Evolutionary conservation across 1,284 basidiomycete genomes (phyloP).

Genomic region (Amylostereum chailletii): DNA sequence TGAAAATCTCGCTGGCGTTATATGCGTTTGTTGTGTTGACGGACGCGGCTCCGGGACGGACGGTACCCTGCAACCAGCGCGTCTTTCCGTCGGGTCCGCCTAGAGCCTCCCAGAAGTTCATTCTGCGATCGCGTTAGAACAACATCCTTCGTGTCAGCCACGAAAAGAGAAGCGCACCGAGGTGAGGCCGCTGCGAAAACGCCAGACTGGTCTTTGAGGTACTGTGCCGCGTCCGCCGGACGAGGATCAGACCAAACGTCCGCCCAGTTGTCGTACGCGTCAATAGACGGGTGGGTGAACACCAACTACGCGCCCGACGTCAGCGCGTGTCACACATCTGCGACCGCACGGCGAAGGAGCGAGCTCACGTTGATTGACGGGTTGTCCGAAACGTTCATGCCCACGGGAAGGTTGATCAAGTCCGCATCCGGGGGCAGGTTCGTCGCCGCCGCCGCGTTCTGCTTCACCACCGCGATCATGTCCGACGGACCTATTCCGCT

Average conservation of each 20-base stretch:
- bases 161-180: slow-evolving; percentile 24
- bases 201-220: slow-evolving; percentile 41
- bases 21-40: slow-evolving; percentile 41
- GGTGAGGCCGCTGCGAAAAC: slow-evolving; percentile 52
- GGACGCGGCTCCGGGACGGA: slow-evolving; percentile 52
- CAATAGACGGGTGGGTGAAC: slow-evolving; percentile 53
- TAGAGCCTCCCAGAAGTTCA: slow-evolving; percentile 58
- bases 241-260: slow-evolving; percentile 44
- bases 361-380: slow-evolving; percentile 52
- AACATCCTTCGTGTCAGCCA: background rate
- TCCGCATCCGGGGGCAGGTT: slow-evolving; percentile 38
- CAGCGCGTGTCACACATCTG: background rate
- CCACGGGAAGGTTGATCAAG: slow-evolving; percentile 56
- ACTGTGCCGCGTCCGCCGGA: slow-evolving; percentile 45
- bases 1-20: slow-evolving; percentile 50
- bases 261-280: slow-evolving; percentile 62
- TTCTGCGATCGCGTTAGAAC: slow-evolving; percentile 18
- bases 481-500: slow-evolving; percentile 56
- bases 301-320: slow-evolving; percentile 33
- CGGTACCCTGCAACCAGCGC: slow-evolving; percentile 57
- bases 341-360: background rate
- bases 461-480: slow-evolving; percentile 43
- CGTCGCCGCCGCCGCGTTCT: slow-evolving; percentile 34
- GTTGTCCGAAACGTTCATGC: slow-evolving; percentile 45
- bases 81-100: slow-evolving; percentile 35